Conservation (phyloP, 768 basidiomycete genomes). For the Pulveroboletus sp. region DNA sequence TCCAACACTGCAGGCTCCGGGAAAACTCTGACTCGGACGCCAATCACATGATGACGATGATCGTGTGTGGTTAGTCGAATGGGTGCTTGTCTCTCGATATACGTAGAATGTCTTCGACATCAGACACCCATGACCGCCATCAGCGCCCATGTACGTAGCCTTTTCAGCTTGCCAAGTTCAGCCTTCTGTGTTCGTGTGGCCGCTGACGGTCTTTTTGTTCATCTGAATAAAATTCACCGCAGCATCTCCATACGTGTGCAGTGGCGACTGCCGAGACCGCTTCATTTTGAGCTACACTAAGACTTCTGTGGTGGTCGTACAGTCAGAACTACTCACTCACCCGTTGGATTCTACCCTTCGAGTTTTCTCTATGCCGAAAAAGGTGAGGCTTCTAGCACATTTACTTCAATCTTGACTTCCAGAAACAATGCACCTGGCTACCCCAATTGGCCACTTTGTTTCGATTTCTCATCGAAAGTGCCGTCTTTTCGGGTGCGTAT, state of each 20-base stretch:
- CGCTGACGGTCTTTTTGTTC: neutral
- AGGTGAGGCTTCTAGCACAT: neutral
- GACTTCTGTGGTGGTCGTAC: neutral
- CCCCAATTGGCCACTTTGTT: slow-evolving; percentile 2
- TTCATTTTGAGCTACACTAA: neutral
- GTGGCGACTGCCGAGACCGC: neutral
- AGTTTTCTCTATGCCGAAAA: neutral
- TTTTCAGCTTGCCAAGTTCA: neutral
- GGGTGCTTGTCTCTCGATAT: too few relatives aligned
- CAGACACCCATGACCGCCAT: too few relatives aligned
- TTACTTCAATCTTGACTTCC: neutral
- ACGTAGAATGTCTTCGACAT: too few relatives aligned
- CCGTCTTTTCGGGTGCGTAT: neutral
- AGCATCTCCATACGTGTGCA: too few relatives aligned
- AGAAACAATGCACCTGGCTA: neutral
- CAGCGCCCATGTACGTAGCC: too few relatives aligned
- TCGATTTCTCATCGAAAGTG: neutral
- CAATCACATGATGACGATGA: too few relatives aligned
- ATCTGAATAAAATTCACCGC: neutral
- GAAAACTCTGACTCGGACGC: too few relatives aligned
- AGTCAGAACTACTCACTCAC: neutral
- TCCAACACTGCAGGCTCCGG: too few relatives aligned
- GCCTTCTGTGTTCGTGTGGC: neutral
- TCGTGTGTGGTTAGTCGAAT: too few relatives aligned
- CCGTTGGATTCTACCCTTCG: neutral